Evolutionary conservation across 495 filamentous ascomycete genomes (phyloP).

Genomic region (Parmelia sp.): DNA sequence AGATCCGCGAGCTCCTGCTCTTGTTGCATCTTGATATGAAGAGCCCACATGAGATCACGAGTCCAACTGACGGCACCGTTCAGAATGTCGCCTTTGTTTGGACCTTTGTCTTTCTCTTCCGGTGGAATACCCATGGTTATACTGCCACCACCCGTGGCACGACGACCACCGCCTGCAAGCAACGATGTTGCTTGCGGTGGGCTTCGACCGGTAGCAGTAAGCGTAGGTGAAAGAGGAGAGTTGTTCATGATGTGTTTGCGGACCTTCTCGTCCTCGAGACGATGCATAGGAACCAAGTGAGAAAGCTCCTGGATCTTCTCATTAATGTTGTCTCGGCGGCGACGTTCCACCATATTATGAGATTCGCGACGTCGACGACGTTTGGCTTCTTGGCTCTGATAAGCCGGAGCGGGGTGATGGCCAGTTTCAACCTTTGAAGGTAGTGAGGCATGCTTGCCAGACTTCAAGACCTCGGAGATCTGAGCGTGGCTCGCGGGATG

Average conservation of each 20-base stretch:
- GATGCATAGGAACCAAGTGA: constrained; percentile 84
- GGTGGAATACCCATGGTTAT: constrained; percentile 86
- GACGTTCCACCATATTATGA: constrained; percentile 92
- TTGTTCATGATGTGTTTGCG: constrained; percentile 90
- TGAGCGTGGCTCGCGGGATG: constrained; percentile 52
- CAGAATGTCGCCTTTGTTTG: constrained; percentile 97
- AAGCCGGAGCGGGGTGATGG: constrained; percentile 44
- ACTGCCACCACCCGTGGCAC: constrained; percentile 69
- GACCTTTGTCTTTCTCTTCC: constrained; percentile 97
- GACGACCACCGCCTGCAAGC: constrained; percentile 78
- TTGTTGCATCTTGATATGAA: constrained; percentile 79
- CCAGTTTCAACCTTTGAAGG: constrained; percentile 58
- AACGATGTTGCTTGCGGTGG: constrained; percentile 80
- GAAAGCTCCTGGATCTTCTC: constrained; percentile 95
- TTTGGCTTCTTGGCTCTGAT: constrained; percentile 86
- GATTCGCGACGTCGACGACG: constrained; percentile 82
- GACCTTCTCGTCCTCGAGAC: constrained; percentile 94
- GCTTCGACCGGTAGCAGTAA: constrained; percentile 54
- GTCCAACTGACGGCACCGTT: constrained; percentile 97
- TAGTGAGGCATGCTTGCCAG: constrained; percentile 62
- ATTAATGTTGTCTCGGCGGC: constrained; percentile 95
- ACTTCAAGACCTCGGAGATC: constrained; percentile 64
- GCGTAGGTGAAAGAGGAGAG: constrained; percentile 73
- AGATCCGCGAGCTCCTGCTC: constrained; percentile 74
- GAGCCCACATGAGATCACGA: constrained; percentile 93